A percentile compares a stretch with the other conserved stretches of the same genome.
phyloP scores from a whole-genome alignment of 2,329 filamentous ascomycete species.

The Ascochyta rabiei region DNA sequence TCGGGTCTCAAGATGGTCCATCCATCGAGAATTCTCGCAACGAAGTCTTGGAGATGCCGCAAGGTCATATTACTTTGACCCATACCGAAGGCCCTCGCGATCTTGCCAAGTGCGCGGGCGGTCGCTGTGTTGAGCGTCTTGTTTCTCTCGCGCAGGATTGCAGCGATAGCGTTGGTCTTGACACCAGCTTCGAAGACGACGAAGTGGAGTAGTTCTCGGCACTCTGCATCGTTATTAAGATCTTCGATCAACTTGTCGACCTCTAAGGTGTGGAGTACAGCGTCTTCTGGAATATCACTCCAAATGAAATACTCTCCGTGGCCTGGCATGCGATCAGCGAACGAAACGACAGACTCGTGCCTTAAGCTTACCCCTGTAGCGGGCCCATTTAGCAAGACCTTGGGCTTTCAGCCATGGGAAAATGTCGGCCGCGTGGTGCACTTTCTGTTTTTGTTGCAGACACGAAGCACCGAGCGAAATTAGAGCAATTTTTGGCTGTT shows the following conservation, averaged over 20 bases:
- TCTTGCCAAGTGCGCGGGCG: background rate
- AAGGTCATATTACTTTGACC: accelerated
- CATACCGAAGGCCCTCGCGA: slow-evolving; percentile 6
- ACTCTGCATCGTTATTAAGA: background rate
- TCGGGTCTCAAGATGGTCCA: background rate
- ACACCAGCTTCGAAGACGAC: background rate
- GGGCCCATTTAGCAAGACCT: background rate
- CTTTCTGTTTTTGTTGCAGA: background rate
- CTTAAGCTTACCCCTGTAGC: slow-evolving; percentile 3
- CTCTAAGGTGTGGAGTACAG: background rate
- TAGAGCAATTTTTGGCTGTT: background rate
- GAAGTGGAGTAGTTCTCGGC: background rate
- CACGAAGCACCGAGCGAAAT: background rate
- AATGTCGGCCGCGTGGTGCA: background rate
- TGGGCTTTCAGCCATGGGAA: background rate
- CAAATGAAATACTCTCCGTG: background rate
- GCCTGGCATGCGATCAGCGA: background rate
- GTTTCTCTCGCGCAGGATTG: background rate
- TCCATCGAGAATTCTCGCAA: slow-evolving; percentile 4
- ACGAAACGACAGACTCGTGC: background rate
- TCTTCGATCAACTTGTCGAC: background rate
- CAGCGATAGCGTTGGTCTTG: background rate
- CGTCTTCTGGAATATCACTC: background rate
- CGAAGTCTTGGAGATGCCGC: slow-evolving; percentile 5
- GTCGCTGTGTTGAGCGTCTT: background rate